Conservation (phyloP, 208 protist species). For the Acanthamoeba healyi region DNA sequence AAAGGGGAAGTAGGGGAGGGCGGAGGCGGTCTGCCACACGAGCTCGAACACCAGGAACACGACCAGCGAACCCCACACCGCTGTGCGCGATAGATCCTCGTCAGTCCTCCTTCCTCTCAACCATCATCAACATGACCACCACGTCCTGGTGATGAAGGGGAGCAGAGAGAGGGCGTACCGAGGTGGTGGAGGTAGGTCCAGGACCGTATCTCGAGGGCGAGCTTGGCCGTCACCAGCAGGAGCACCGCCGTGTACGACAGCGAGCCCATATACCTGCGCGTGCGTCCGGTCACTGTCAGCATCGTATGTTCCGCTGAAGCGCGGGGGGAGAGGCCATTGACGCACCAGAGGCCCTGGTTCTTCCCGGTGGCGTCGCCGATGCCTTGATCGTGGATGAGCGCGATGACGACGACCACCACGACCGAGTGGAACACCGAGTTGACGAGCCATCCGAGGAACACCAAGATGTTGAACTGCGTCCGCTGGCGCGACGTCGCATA, state of each 20-base stretch:
- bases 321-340: not conserved
- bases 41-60: not conserved
- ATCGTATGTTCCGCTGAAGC: too few relatives aligned
- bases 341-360: not conserved
- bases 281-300: too few relatives aligned
- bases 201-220: not conserved
- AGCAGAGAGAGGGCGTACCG: not conserved
- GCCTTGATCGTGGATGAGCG: not conserved
- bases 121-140: too few relatives aligned
- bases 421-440: slow-evolving; percentile 49
- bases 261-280: not conserved
- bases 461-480: slow-evolving; percentile 83
- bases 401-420: not conserved
- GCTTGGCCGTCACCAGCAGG: not conserved
- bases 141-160: too few relatives aligned
- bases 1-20: not conserved
- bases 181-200: not conserved
- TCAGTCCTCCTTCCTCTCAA: too few relatives aligned
- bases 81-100: too few relatives aligned
- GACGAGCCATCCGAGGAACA: slow-evolving; percentile 60
- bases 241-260: not conserved
- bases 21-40: not conserved
- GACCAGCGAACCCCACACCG: not conserved
- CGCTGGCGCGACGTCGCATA: slow-evolving; percentile 95
- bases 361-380: not conserved